These are phyloP conservation scores for Macrophomina tecta DNA, from an alignment of 2,329 filamentous ascomycete species.

Conservation along the genomic window DNA sequence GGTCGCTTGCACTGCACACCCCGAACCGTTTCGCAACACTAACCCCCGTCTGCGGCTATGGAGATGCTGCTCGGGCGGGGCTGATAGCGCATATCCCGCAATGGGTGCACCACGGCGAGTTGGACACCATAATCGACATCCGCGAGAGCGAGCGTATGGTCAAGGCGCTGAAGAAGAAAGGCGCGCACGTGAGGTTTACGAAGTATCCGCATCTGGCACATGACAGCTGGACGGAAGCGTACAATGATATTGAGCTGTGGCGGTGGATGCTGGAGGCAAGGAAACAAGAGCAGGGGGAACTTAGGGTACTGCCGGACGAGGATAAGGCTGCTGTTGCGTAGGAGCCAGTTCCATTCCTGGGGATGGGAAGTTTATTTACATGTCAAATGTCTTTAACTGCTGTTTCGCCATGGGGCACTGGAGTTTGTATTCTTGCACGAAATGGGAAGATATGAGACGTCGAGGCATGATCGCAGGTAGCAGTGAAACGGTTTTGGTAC, in stretches of 20 bases:
- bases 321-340: neutral
- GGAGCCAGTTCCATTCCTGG: too few species aligned
- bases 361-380: too few species aligned
- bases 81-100: constrained; percentile 28
- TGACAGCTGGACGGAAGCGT: constrained; percentile 29
- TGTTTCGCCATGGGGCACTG: too few species aligned
- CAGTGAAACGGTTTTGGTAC: too few species aligned
- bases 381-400: too few species aligned
- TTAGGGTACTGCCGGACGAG: neutral
- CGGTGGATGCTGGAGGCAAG: constrained; percentile 26
- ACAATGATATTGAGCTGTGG: constrained; percentile 27
- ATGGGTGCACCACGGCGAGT: constrained; percentile 29
- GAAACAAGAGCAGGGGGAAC: neutral
- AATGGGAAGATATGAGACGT: too few species aligned
- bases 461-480: too few species aligned
- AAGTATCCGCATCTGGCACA: constrained; percentile 24
- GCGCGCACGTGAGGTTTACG: constrained; percentile 25
- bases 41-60: constrained; percentile 30
- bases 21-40: constrained; percentile 30
- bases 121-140: constrained; percentile 27
- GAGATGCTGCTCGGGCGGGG: constrained; percentile 22
- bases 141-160: constrained; percentile 24
- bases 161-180: constrained; percentile 19
- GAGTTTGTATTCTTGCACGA: too few species aligned
- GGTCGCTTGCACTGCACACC: constrained; percentile 27